Evolutionary conservation across 345 rosid genomes (phyloP).

Genomic region (Rhizophora mangle): DNA sequence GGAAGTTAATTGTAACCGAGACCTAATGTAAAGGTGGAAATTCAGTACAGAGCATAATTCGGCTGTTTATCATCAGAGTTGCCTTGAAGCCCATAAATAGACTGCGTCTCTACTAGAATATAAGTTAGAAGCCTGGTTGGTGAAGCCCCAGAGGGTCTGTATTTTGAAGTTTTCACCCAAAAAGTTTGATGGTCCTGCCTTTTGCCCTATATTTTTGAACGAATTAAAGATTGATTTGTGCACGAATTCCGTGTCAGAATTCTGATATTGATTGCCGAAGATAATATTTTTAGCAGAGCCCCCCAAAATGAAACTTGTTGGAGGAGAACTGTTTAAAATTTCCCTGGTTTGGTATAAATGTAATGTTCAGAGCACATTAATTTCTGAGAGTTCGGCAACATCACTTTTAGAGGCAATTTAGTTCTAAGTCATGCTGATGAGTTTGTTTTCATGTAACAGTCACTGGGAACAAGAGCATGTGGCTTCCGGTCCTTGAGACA

Average conservation of each 20-base stretch:
- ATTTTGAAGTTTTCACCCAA: too few species aligned
- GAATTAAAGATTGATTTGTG: background rate
- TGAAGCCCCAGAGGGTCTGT: background rate
- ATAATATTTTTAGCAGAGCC: background rate
- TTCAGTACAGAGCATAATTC: background rate
- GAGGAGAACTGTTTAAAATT: background rate
- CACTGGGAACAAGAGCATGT: conserved; percentile 52
- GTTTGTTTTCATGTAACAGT: conserved; percentile 37
- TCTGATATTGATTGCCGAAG: background rate
- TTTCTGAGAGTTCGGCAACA: conserved; percentile 5
- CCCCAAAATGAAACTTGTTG: background rate
- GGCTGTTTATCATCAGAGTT: background rate
- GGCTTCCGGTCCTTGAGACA: conserved; percentile 63
- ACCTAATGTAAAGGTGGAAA: background rate
- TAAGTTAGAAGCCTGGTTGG: background rate
- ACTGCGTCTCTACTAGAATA: too few species aligned
- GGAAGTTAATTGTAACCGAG: background rate
- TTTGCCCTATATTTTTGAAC: too few species aligned
- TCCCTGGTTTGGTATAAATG: background rate
- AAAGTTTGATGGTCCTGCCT: too few species aligned
- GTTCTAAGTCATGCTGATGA: conserved; percentile 16
- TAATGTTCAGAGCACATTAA: conserved; percentile 9
- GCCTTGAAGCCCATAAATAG: background rate
- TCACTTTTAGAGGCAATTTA: conserved; percentile 21
- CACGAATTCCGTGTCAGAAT: background rate